phyloP scores from a whole-genome alignment of 148 eudicot species.

The Chenopodium album region DNA sequence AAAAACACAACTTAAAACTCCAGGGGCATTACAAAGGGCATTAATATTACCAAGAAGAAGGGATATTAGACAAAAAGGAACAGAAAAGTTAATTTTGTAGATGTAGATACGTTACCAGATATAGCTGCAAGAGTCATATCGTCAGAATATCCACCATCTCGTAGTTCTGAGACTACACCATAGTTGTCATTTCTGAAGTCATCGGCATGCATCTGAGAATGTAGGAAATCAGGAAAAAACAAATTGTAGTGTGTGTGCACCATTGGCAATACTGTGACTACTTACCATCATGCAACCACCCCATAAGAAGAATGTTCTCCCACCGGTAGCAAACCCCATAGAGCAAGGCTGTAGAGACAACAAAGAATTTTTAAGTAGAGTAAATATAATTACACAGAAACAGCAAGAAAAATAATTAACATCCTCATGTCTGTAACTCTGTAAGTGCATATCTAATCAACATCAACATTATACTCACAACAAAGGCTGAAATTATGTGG shows the following conservation, averaged over 20 bases:
- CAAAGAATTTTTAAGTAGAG: background rate
- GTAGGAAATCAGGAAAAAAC: conserved; percentile 16
- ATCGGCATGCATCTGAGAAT: conserved; percentile 90
- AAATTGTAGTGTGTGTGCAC: conserved; percentile 7
- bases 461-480: background rate
- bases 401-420: background rate
- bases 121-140: conserved; percentile 99
- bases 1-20: background rate
- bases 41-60: conserved; percentile 1
- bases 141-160: conserved; percentile 97
- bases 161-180: conserved; percentile 84
- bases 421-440: background rate
- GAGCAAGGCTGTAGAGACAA: conserved; percentile 79
- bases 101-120: conserved; percentile 47
- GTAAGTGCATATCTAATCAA: background rate
- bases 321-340: conserved; percentile 99
- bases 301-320: conserved; percentile 93
- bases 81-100: background rate
- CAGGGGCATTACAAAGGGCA: background rate
- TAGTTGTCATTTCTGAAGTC: conserved; percentile 83
- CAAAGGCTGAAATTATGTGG: background rate
- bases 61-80: background rate
- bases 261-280: conserved; percentile 17
- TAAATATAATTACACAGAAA: background rate
- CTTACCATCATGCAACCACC: conserved; percentile 99